Percentiles rank a stretch among this genome's conserved stretches.
Evolutionary conservation across 257 asterid genomes (phyloP).

Genomic region (Salvia splendens): DNA sequence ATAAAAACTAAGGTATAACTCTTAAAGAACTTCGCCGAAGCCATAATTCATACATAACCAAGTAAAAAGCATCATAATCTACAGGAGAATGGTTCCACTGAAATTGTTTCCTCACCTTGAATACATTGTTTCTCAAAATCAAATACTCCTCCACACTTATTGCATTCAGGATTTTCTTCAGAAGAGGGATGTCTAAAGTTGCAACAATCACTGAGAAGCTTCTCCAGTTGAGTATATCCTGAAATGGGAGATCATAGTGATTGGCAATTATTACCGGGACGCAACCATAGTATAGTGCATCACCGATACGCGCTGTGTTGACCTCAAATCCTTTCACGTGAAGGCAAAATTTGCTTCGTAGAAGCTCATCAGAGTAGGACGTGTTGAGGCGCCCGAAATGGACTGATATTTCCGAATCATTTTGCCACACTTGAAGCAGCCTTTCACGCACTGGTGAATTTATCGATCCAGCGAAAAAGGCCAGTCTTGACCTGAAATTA

Average conservation of each 20-base stretch:
- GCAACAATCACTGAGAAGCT: conserved; percentile 72
- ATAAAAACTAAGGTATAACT: conserved; percentile 26
- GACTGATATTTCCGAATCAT: conserved; percentile 65
- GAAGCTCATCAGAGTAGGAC: conserved; percentile 63
- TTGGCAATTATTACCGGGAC: conserved; percentile 86
- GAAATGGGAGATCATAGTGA: conserved; percentile 89
- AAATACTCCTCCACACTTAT: conserved; percentile 45
- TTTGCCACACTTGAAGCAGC: conserved; percentile 77
- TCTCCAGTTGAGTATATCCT: conserved; percentile 72
- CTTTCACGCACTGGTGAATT: conserved; percentile 84
- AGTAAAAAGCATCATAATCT: conserved; percentile 79
- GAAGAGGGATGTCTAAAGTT: conserved; percentile 70
- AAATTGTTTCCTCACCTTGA: conserved; percentile 69
- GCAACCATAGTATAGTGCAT: conserved; percentile 78
- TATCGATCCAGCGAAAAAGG: conserved; percentile 75
- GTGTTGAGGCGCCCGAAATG: conserved; percentile 56
- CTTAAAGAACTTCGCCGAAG: conserved; percentile 57
- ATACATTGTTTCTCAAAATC: conserved; percentile 48
- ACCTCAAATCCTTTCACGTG: conserved; percentile 93
- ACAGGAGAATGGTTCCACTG: conserved; percentile 75
- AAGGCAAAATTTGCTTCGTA: conserved; percentile 78
- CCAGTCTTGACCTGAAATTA: conserved; percentile 61
- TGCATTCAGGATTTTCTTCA: conserved; percentile 63
- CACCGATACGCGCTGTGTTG: conserved; percentile 90
- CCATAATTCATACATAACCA: conserved; percentile 90